Conservation (phyloP, 805 yeast genomes). For the Lipomyces chichibuensis region DNA sequence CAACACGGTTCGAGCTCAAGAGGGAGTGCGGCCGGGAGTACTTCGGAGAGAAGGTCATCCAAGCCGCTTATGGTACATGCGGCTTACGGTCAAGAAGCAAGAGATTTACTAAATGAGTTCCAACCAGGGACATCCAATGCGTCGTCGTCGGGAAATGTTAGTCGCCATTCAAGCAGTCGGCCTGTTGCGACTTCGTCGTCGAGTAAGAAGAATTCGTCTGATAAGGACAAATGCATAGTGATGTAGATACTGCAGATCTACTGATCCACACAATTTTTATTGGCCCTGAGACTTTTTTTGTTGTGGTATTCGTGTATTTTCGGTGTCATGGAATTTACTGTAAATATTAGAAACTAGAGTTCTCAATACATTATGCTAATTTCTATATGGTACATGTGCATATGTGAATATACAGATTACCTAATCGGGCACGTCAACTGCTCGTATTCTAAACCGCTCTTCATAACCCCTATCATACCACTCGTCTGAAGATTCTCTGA, state of each 20-base stretch:
- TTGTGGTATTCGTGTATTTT: neutral
- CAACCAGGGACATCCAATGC: conserved; percentile 13
- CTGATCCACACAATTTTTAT: neutral
- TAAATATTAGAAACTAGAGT: neutral
- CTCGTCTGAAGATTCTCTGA: conserved; percentile 86
- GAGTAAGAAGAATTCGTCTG: conserved; percentile 3
- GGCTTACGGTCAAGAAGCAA: conserved; percentile 18
- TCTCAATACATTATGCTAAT: neutral
- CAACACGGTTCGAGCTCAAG: neutral
- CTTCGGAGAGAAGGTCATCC: neutral
- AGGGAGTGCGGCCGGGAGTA: neutral
- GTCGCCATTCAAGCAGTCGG: neutral
- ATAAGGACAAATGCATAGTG: conserved; percentile 21
- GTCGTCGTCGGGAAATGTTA: conserved; percentile 3
- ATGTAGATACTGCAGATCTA: conserved; percentile 8
- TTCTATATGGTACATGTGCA: neutral
- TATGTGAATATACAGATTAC: neutral
- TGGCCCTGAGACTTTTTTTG: neutral
- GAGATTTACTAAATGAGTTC: conserved; percentile 19
- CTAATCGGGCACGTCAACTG: conserved; percentile 28
- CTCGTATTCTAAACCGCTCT: conserved; percentile 60
- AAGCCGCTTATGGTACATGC: conserved; percentile 5
- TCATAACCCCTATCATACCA: conserved; percentile 86
- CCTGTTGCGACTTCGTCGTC: neutral
- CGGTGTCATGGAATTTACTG: neutral